Evolutionary conservation across 2,329 filamentous ascomycete genomes (phyloP).

Genomic region (Cytospora piceae): DNA sequence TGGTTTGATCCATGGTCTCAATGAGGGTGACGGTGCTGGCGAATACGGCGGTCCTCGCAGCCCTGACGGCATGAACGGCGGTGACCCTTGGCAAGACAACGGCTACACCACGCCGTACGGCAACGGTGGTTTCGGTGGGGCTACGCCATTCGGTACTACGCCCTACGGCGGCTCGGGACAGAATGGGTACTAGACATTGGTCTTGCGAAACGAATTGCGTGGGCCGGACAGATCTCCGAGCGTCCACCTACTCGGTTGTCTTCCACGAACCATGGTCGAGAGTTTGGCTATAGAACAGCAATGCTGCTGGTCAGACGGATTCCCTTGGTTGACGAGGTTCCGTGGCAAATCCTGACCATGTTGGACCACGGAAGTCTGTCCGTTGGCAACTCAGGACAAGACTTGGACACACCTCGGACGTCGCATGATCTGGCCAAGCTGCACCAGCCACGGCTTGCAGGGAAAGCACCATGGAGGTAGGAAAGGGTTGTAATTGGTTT

Average conservation of each 20-base stretch:
- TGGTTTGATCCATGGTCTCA: conserved; percentile 60
- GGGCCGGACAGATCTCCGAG: not conserved
- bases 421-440: not conserved
- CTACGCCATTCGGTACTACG: conserved; percentile 50
- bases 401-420: not conserved
- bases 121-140: conserved; percentile 51
- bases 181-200: conserved; percentile 41
- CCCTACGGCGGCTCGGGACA: conserved; percentile 57
- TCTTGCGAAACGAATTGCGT: not conserved
- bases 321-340: not conserved
- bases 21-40: conserved; percentile 54
- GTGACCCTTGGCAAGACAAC: conserved; percentile 61
- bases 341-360: not conserved
- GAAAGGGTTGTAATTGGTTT: not conserved
- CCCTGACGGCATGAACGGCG: conserved; percentile 66
- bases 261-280: not conserved
- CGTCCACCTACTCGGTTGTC: not conserved
- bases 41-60: conserved; percentile 68
- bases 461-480: not conserved
- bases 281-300: not conserved
- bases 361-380: not conserved
- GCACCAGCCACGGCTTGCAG: not conserved
- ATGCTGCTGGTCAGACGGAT: not conserved
- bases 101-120: conserved; percentile 74
- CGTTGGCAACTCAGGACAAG: not conserved